Evolutionary conservation across 345 rosid genomes (phyloP), one percentile per base, ranked within the genome.

Genomic region (Aquilaria malaccensis): DNA sequence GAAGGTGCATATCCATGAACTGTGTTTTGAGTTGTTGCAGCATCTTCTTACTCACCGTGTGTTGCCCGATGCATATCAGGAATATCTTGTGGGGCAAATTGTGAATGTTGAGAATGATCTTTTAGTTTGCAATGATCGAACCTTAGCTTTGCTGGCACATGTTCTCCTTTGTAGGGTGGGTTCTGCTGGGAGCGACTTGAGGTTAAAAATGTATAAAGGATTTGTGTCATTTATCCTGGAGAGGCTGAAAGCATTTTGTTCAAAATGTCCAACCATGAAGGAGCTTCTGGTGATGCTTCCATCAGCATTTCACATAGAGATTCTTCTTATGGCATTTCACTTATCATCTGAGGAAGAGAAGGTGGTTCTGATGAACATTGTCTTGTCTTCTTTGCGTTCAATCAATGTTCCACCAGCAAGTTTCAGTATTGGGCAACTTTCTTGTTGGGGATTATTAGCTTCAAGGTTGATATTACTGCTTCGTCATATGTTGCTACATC

Each of bases 311-410:
- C 95, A 94, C 75, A 67, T 90, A 73, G 95, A 94, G 85, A 85
- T 94, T 78, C 93, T 94, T 68, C 79, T 90, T 45, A 77, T 86
- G 84, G 88, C 96, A 62, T 94, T 90, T 76, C 96, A 94, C 77
- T 76, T 94, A 72, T 94, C 99, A 45, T 72, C 84, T 53, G 75
- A 78, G 53, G 84, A 56, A 71, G 97, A 94, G 71, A 94, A 82
- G 85, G 77, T 70, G 57, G 63, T 64, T 15, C 73, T 84, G 69
- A 86, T 91, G 55, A 80, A 74, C 69, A 67, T 83, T 15, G 59
- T 88, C 50, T 71, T 80, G 64, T 78, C 83, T 45, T 70, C 89
- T 49, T 73, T 94, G 31, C 71, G 33, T 62, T 77, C 76, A 32
- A 59, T 82, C 58, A 73, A 75, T 71, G 65, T 67, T 51, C 83